phyloP scores from a whole-genome alignment of 1,284 basidiomycete species.

The Moniliella sp. region DNA sequence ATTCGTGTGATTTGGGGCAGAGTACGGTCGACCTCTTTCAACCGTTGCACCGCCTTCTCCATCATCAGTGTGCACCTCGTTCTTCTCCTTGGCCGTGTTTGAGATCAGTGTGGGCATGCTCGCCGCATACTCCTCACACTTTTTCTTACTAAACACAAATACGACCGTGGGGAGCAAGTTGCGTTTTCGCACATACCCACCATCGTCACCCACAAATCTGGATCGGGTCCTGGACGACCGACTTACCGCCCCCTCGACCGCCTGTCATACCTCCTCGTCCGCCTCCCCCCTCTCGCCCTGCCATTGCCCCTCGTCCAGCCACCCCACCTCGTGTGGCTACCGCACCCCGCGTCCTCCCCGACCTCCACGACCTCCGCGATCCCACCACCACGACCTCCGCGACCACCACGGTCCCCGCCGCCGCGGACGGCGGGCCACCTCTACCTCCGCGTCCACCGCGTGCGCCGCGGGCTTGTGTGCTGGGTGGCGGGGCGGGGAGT shows the following conservation, averaged over 20 bases:
- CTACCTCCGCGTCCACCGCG: conserved; percentile 1
- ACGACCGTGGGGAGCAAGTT: conserved; percentile 74
- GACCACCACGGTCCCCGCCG: conserved; percentile 42
- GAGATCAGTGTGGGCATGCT: too few species aligned
- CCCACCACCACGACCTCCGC: conserved; percentile 33
- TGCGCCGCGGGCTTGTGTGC: not conserved
- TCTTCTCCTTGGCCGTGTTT: conserved; percentile 72
- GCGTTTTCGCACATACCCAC: conserved; percentile 66
- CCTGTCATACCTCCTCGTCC: too few species aligned
- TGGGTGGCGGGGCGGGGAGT: conserved; percentile 44
- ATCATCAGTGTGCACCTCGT: conserved; percentile 83
- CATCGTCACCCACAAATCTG: conserved; percentile 80
- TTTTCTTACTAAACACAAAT: conserved; percentile 89
- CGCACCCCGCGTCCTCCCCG: conserved; percentile 40
- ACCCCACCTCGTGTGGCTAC: conserved; percentile 30
- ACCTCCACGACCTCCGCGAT: conserved; percentile 1
- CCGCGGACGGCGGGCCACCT: conserved; percentile 2
- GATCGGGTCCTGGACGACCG: conserved; percentile 42
- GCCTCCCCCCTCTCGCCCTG: conserved; percentile 2
- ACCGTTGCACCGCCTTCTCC: conserved; percentile 66
- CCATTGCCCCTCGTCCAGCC: conserved; percentile 1
- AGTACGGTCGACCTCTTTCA: conserved; percentile 70
- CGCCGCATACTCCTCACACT: conserved; percentile 82
- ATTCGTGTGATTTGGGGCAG: conserved; percentile 86
- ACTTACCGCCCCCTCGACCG: too few species aligned